phyloP scores from a whole-genome alignment of 164 flowering plant species.

The Vitis amurensis region DNA sequence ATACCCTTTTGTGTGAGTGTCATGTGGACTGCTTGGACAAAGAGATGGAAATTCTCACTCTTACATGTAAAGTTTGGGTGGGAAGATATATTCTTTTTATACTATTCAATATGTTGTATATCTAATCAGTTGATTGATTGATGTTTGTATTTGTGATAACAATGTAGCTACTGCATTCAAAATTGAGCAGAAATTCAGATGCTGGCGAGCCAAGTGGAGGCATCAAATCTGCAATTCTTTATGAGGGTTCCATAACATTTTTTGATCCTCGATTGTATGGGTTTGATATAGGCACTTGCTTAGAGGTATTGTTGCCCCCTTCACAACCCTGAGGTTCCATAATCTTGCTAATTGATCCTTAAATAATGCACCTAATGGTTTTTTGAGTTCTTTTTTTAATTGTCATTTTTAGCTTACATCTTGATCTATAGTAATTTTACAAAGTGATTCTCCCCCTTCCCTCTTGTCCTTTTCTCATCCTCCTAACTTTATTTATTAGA shows the following conservation, averaged over 20 bases:
- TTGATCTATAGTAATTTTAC: no score
- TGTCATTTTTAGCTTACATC: no score
- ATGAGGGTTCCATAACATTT: conserved; percentile 77
- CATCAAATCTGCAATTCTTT: conserved; percentile 61
- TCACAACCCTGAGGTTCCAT: neutral
- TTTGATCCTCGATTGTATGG: conserved; percentile 73
- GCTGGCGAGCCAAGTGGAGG: conserved; percentile 18
- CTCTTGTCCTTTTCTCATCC: no score
- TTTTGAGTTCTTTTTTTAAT: no score
- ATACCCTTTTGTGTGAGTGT: no score
- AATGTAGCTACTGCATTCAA: conserved; percentile 73
- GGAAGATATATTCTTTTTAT: neutral
- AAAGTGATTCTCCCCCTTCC: no score
- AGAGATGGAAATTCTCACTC: no score
- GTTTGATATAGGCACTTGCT: conserved; percentile 89
- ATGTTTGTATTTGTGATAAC: conserved; percentile 8
- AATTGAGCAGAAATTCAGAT: conserved; percentile 42
- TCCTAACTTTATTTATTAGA: no score
- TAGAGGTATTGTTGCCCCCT: conserved; percentile 60
- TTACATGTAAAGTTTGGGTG: neutral
- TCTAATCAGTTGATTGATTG: neutral
- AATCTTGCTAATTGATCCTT: neutral
- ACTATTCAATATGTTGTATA: conserved; percentile 1
- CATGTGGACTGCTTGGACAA: no score
- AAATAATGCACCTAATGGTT: no score